Evolutionary conservation across 2,329 filamentous ascomycete species (phyloP).

Genomic region (Didymella keratinophila): DNA sequence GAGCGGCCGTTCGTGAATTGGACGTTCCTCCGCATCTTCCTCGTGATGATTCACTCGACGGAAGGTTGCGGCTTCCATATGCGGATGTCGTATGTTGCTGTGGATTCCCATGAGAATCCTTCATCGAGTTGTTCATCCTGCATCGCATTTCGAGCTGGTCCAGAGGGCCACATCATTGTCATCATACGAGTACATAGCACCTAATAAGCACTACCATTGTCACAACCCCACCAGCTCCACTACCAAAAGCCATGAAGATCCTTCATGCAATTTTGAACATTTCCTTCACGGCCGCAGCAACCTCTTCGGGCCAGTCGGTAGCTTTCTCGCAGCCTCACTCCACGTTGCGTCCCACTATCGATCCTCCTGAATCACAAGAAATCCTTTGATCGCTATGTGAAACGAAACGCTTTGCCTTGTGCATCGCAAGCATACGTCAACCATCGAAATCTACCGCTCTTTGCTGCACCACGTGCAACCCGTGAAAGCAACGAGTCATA

Average conservation of each 20-base stretch:
- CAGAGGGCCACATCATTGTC: neutral
- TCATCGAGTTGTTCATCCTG: conserved; percentile 1
- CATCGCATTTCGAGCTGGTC: neutral
- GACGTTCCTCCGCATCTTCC: neutral
- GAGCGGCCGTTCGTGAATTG: neutral
- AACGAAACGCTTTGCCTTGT: neutral
- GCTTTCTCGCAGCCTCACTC: neutral
- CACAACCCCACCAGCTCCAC: neutral
- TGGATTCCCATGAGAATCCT: neutral
- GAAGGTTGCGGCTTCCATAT: neutral
- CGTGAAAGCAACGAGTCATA: neutral
- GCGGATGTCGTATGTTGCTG: neutral
- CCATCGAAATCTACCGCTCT: neutral
- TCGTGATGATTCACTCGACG: neutral
- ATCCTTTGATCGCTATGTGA: neutral
- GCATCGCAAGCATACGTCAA: neutral
- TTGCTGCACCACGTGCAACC: neutral
- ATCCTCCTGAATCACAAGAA: neutral
- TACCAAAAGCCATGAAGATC: neutral
- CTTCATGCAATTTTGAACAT: neutral
- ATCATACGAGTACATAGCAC: conserved; percentile 8
- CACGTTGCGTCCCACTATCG: neutral
- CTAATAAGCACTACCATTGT: neutral
- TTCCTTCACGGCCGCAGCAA: neutral
- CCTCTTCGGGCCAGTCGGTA: neutral